Evolutionary conservation across 768 basidiomycete species (phyloP), one percentile per base, ranked within the genome.

Genomic region (Russula olivacea): DNA sequence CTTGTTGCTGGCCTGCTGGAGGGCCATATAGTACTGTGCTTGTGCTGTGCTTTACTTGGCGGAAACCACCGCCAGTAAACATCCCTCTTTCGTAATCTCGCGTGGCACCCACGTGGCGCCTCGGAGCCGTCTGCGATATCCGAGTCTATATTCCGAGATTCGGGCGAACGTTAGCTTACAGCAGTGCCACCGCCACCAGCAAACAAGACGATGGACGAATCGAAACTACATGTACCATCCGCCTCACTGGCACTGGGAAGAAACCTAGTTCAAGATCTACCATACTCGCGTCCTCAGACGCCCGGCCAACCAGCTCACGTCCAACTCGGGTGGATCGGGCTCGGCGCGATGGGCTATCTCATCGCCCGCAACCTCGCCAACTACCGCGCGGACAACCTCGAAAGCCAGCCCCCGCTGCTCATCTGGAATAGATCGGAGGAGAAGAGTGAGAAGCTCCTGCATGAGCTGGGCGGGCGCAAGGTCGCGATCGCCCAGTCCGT

Each of bases 341-440:
- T 87, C 17, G 86, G 87, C 23, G 80, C 82, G 23, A 89, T 92
- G 83, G 91, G 89, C 11, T 82, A 78, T 69, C 72, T 77, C 21
- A 93, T 94, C 88, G 88, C 88, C 7, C 79, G 80, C 41, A 96
- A 95, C 73, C 79, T 96, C 38, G 89, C 89, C 38, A 82, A 74
- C 48, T 76, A 80, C 66, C 78, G 74, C 50, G 72, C 74, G 21
- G 67, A 74, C 5, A 75, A 79, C 50, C 63, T 72, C 40, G 71
- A 70, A 15, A 72, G 70, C 3, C 68, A 77, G 38, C 76, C 78
- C 0, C 84, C 91, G 4, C 70, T 94, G 55, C 72, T 87, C 40
- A 79, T 95, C 10, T 93, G 83, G 78, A 96, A 94, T 71, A 83
- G 93, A n/a, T 81, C 84, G 8, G 59, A 71, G 5, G 77, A 80